phyloP scores from a whole-genome alignment of 129 eudicot species.

The Lactuca sativa region DNA sequence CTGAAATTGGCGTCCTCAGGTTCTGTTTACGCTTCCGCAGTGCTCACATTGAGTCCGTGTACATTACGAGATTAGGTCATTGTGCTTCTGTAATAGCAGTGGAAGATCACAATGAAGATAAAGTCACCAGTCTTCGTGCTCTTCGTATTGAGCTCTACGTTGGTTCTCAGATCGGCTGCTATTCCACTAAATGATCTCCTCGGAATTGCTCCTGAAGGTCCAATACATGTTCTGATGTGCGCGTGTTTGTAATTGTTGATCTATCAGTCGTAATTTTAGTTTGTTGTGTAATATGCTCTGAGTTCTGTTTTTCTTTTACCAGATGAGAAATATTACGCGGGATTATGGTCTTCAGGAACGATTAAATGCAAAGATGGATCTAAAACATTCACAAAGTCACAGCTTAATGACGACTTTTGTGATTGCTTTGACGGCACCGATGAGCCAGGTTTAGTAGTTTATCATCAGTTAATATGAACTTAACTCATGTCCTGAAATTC shows the following conservation, averaged over 20 bases:
- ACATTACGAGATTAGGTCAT: constrained; percentile 11
- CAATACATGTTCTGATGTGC: constrained; percentile 23
- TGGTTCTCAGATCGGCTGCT: constrained; percentile 21
- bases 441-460: constrained; percentile 71
- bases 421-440: constrained; percentile 93
- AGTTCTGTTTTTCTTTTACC: constrained; percentile 13
- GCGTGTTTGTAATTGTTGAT: constrained; percentile 15
- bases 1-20: neutral
- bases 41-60: constrained; percentile 2
- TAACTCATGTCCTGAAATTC: constrained; percentile 3
- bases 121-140: constrained; percentile 8
- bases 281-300: neutral
- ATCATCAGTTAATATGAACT: neutral
- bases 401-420: constrained; percentile 89
- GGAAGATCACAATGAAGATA: constrained; percentile 27
- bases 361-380: constrained; percentile 90
- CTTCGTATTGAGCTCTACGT: constrained; percentile 13
- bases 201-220: constrained; percentile 41
- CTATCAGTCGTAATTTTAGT: neutral
- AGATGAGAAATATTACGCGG: constrained; percentile 70
- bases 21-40: neutral
- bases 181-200: constrained; percentile 22
- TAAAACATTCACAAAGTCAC: constrained; percentile 52
- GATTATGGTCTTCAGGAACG: constrained; percentile 37
- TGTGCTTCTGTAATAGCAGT: constrained; percentile 5